Evolutionary conservation across 129 eudicot genomes (phyloP), one percentile per base, ranked within the genome.

Genomic region (Calendula officinalis): DNA sequence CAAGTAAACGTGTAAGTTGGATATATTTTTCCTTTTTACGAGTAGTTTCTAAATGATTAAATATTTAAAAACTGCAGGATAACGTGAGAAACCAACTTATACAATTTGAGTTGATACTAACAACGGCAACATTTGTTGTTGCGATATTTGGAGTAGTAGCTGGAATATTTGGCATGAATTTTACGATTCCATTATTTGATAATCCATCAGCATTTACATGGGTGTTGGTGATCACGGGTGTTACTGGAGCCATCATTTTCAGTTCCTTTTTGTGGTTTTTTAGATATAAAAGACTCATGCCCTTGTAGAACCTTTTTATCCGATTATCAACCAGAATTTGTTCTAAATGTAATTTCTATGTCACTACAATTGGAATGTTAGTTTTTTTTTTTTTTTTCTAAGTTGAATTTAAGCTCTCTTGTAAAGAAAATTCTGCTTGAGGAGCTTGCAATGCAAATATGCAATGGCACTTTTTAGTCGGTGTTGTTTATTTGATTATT

Each of bases 91-190:
- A 91, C 81, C 95, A 91, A 76, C 89, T 91, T 45, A 84, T 91
- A 68, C 97, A 87, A 61, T 91, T 91, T 60, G 95, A 91, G 82
- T 65, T 91, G 75, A 17, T 91, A 52, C 74, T 91, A 38, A 91
- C 97, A 6, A 87, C 95, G 1, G 97, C 94, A 8, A 86, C 97
- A 8, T 91, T 91, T 54, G 95, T 87, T 3, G 95, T 87, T 8
- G 97, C 97, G 8, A 87, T 91, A 60, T 86, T 86, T 58, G 97
- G 95, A 7, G 95, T 91, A 80, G 97, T 91, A 8, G 94, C 97
- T 2, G 97, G 97, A 4, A 76, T 91, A 51, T 91, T 91, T 73
- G 97, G 97, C 57, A 91, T 91, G 97, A 91, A 91, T 48, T 91
- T 91, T 64, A 71, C 33, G 53, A 71, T 87, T 35, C 70, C 84